A percentile compares a stretch with the other conserved stretches of the same genome.
Conservation (phyloP, 495 filamentous ascomycete genomes). For the Daldinia grandis region DNA sequence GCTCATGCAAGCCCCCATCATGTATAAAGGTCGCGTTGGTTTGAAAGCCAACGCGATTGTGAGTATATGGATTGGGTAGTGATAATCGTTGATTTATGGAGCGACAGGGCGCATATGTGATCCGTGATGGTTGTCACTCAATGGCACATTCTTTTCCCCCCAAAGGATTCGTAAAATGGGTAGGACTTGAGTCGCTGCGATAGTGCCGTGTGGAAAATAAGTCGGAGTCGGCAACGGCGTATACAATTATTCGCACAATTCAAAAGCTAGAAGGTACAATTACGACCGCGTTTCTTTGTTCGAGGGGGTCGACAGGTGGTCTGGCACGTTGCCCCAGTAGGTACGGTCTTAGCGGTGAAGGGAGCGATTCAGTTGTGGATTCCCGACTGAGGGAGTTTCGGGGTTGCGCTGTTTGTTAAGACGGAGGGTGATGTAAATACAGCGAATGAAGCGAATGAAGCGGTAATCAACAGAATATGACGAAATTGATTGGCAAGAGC, state of each 20-base stretch:
- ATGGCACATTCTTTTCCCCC: conserved; percentile 22
- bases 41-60: conserved; percentile 14
- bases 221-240: not conserved
- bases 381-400: not conserved
- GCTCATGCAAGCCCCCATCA: conserved; percentile 93
- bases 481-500: conserved; percentile 36
- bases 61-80: not conserved
- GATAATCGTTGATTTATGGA: not conserved
- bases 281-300: conserved; percentile 24
- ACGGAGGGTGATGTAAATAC: not conserved
- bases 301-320: not conserved
- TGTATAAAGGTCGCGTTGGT: conserved; percentile 41
- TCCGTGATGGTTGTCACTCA: conserved; percentile 4
- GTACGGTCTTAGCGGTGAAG: not conserved
- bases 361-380: not conserved
- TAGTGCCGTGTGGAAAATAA: not conserved
- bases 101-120: conserved; percentile 1
- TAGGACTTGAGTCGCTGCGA: not conserved
- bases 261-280: not conserved
- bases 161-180: not conserved
- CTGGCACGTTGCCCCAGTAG: not conserved
- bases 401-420: conserved; percentile 11
- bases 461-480: conserved; percentile 34
- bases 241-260: conserved; percentile 7
- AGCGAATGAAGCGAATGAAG: conserved; percentile 2